A percentile compares a stretch with the other conserved stretches of the same genome.
Evolutionary conservation across 164 flowering plant species (phyloP).

Genomic region (Kalanchoe fedtschenkoi): DNA sequence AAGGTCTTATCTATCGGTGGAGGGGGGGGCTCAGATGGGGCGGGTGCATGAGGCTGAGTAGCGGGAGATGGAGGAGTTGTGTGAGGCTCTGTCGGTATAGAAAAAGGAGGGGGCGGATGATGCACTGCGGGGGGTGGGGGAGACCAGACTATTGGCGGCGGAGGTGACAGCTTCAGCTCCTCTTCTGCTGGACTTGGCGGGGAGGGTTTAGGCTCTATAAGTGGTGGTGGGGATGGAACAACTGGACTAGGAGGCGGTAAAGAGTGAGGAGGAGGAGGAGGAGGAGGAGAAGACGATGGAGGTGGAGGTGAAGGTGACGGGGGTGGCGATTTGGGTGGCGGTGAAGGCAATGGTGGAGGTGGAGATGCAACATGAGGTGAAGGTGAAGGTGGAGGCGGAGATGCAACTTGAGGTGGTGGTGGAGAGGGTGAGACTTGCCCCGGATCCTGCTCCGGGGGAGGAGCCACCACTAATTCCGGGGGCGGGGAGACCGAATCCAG

Average conservation of each 20-base stretch:
- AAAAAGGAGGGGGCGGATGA: slow-evolving; percentile 5
- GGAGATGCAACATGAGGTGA: no score
- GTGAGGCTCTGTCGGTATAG: no score
- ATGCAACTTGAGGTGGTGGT: no score
- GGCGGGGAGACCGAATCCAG: no score
- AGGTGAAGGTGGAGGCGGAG: no score
- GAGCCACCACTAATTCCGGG: neutral
- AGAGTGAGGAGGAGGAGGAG: no score
- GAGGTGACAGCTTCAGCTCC: neutral
- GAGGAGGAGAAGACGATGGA: no score
- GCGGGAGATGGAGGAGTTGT: no score
- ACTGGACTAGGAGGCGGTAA: slow-evolving; percentile 6
- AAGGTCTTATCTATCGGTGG: neutral
- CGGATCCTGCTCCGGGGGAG: neutral
- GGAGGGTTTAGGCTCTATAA: slow-evolving; percentile 4
- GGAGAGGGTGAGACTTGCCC: neutral
- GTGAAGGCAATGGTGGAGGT: neutral
- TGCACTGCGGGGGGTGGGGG: slow-evolving; percentile 10
- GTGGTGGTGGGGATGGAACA: slow-evolving; percentile 3
- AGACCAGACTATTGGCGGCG: slow-evolving; percentile 6
- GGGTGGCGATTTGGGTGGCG: slow-evolving; percentile 3
- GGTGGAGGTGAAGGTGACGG: no score
- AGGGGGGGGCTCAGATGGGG: neutral
- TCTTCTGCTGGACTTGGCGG: neutral
- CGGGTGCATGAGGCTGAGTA: neutral